A percentile compares a stretch with the other conserved stretches of the same genome.
These are phyloP conservation scores for Bothriochloa decipiens DNA, from an alignment of 176 grass and related monocot species.

Conservation along the genomic window DNA sequence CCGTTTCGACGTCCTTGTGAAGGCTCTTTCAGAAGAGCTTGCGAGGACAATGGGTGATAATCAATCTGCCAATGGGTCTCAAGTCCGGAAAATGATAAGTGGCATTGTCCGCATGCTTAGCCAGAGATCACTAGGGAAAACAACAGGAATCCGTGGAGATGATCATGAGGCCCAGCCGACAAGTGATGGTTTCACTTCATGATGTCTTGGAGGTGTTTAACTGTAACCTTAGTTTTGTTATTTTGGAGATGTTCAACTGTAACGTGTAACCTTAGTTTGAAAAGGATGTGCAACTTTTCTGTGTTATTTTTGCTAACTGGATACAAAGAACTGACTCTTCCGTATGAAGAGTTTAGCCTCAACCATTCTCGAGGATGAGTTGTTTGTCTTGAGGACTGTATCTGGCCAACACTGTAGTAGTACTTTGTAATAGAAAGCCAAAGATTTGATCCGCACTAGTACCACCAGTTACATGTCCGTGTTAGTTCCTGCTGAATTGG, in stretches of 20 bases:
- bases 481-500: background rate
- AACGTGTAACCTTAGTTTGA: background rate
- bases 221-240: conserved; percentile 10
- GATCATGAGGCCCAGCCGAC: conserved; percentile 48
- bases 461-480: background rate
- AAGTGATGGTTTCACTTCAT: conserved; percentile 8
- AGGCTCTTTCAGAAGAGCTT: conserved; percentile 65
- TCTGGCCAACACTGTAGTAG: background rate
- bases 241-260: background rate
- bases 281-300: background rate
- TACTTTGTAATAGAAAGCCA: background rate
- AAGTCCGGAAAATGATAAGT: conserved; percentile 48
- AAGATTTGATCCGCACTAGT: background rate
- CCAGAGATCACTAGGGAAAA: conserved; percentile 62
- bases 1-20: conserved; percentile 69
- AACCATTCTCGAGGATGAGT: background rate
- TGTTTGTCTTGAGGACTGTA: conserved; percentile 2
- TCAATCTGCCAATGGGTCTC: conserved; percentile 51
- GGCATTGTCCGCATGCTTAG: conserved; percentile 64
- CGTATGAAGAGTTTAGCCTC: background rate
- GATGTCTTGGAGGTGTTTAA: background rate
- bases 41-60: conserved; percentile 65
- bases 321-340: background rate
- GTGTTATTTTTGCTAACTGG: conserved; percentile 37
- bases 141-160: conserved; percentile 35